phyloP scores from a whole-genome alignment of 2,329 filamentous ascomycete species.

The Aspergillus fischeri region DNA sequence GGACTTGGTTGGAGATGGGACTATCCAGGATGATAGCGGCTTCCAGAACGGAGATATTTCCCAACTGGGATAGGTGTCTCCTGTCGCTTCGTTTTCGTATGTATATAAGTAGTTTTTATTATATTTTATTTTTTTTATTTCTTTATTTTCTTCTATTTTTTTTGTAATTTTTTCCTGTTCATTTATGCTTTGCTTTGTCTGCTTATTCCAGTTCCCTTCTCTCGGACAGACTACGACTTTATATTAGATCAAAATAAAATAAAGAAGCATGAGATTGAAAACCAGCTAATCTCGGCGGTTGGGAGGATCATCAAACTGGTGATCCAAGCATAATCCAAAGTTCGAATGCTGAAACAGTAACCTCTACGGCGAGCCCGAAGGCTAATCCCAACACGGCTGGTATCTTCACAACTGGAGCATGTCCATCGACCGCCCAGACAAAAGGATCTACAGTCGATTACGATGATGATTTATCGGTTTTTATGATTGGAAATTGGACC shows the following conservation, averaged over 20 bases:
- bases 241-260: neutral
- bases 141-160: neutral
- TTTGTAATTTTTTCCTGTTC: neutral
- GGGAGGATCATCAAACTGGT: conserved; percentile 2
- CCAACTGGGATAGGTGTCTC: neutral
- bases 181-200: neutral
- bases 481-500: conserved; percentile 3
- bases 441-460: conserved; percentile 11
- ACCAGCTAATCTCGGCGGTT: neutral
- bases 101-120: neutral
- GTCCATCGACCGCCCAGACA: neutral
- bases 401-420: neutral
- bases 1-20: conserved; percentile 16
- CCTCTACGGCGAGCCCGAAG: neutral
- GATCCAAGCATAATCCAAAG: conserved; percentile 2
- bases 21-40: neutral
- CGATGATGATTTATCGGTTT: neutral
- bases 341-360: neutral
- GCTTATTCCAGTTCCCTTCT: neutral
- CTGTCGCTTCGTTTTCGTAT: neutral
- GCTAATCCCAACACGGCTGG: neutral
- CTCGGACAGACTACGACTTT: neutral
- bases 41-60: neutral
- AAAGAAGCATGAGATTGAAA: neutral
- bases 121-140: neutral